phyloP scores from a whole-genome alignment of 2,329 filamentous ascomycete genomes.

The Atkinsonella texensis region DNA sequence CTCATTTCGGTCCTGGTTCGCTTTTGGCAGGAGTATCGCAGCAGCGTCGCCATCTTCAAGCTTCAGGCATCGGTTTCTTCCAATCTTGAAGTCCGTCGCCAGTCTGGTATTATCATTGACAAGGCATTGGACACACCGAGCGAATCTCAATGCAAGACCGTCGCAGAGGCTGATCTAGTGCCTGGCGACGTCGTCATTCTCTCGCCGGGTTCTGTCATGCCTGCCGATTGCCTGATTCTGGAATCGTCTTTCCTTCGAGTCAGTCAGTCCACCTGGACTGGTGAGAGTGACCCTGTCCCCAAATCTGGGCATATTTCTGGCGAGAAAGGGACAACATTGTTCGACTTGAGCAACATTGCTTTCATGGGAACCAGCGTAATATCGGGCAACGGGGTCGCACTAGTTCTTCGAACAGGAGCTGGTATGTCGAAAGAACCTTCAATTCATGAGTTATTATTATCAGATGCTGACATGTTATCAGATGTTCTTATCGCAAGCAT shows the following conservation, averaged over 20 bases:
- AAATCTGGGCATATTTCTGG: constrained; percentile 10
- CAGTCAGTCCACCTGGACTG: constrained; percentile 19
- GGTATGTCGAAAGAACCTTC: constrained; percentile 4
- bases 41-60: constrained; percentile 14
- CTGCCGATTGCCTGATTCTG: constrained; percentile 18
- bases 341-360: constrained; percentile 15
- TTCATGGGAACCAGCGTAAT: constrained; percentile 18
- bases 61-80: constrained; percentile 15
- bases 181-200: constrained; percentile 15
- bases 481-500: constrained; percentile 16
- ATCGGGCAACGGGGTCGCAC: constrained; percentile 14
- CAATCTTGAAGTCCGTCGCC: constrained; percentile 12
- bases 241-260: constrained; percentile 16
- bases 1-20: constrained; percentile 14
- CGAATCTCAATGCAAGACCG: neutral
- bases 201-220: constrained; percentile 13
- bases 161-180: constrained; percentile 12
- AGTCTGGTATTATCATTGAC: neutral
- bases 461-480: constrained; percentile 1
- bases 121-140: neutral
- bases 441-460: too few relatives aligned
- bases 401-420: constrained; percentile 15
- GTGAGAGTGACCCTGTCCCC: constrained; percentile 16
- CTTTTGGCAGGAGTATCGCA: constrained; percentile 18
- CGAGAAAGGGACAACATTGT: constrained; percentile 12